Conservation (phyloP, 2,329 filamentous ascomycete genomes). For the Fusarium verrucosum region DNA sequence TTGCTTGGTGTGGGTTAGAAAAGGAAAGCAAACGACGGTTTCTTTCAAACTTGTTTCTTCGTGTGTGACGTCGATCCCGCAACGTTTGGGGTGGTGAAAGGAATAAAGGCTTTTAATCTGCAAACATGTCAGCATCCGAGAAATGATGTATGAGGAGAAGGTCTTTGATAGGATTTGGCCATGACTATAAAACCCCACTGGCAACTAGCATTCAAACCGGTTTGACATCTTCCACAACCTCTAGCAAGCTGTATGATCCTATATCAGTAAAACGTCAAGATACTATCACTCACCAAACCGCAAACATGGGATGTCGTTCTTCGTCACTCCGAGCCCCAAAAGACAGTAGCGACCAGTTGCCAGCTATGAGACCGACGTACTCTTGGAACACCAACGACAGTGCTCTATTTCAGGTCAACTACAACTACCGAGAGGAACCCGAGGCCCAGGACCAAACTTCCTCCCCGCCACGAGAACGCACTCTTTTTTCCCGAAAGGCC, state of each 20-base stretch:
- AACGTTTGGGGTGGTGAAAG: neutral
- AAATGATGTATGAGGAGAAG: neutral
- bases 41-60: neutral
- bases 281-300: neutral
- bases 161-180: neutral
- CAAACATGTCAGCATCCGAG: neutral
- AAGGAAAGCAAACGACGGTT: neutral
- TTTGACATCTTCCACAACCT: neutral
- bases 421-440: neutral
- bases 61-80: neutral
- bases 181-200: neutral
- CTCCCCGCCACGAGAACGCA: neutral
- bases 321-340: neutral
- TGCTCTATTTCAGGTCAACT: neutral
- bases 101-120: neutral
- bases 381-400: neutral
- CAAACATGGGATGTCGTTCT: slow-evolving; percentile 2
- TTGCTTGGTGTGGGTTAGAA: too few relatives aligned
- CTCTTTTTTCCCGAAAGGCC: neutral
- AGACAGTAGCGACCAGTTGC: neutral
- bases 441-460: neutral
- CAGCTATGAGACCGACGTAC: neutral
- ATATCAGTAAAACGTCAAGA: neutral
- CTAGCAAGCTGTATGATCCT: neutral
- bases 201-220: neutral